A percentile compares a stretch with the other conserved stretches of the same genome.
Conservation (phyloP, 805 yeast genomes). For the Zygoascus tannicola region DNA sequence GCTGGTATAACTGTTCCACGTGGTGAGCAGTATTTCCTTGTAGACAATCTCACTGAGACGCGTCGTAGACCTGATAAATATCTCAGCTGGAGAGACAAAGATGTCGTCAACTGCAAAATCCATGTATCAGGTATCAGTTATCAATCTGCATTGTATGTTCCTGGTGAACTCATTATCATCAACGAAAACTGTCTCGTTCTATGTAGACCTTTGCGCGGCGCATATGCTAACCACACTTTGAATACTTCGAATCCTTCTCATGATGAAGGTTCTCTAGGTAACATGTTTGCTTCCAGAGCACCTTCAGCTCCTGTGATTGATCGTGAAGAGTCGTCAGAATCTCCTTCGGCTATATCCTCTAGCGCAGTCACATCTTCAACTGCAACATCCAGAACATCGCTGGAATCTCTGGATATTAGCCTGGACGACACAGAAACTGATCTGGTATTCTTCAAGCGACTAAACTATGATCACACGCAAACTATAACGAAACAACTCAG, state of each 20-base stretch:
- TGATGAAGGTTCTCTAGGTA: no score
- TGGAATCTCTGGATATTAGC: not conserved
- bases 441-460: not conserved
- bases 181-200: conserved; percentile 1
- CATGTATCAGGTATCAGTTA: conserved; percentile 5
- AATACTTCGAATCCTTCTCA: no score
- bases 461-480: not conserved
- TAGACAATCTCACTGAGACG: conserved; percentile 13
- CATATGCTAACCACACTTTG: not conserved
- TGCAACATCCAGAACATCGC: not conserved
- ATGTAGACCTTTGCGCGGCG: conserved; percentile 1
- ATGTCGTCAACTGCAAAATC: conserved; percentile 1
- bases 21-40: conserved; percentile 21
- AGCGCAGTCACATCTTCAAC: not conserved
- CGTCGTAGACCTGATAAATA: not conserved
- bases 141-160: conserved; percentile 3
- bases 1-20: conserved; percentile 21
- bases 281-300: no score
- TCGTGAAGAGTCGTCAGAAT: not conserved
- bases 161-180: conserved; percentile 2
- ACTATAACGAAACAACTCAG: not conserved
- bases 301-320: not conserved
- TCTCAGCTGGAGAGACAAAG: conserved; percentile 1
- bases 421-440: not conserved
- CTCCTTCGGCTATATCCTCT: not conserved